Evolutionary conservation across 2,329 filamentous ascomycete genomes (phyloP), one percentile per base, ranked within the genome.

Genomic region (Fusarium solani-melongenae): DNA sequence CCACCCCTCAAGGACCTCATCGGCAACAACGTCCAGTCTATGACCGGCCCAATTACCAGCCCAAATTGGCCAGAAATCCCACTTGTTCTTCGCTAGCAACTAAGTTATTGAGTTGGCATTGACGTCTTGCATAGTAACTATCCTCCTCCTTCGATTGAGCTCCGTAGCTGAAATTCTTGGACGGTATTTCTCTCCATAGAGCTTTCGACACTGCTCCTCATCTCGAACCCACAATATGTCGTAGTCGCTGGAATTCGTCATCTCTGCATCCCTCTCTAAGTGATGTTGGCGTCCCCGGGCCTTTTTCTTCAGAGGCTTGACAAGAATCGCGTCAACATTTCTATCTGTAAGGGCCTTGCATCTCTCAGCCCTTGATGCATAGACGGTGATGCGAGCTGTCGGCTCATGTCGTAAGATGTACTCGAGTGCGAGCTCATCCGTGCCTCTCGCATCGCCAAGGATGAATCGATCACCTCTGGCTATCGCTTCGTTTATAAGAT

Each of bases 11-110:
- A 46, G 14, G 4, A 22, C 14, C 2, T 10, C 5, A 7, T 66
- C 41, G 2, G 29, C 10, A 5, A 73, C 61, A 12, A 68, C 31
- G 4, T 73, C 71, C 8, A 73, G 14, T 4, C 51, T 58, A 11
- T 70, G 61, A 0, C 60, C 55, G 2, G 70, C 67, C 71, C 71
- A 73, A 2, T 41, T 44, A 1, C 64, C 70, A 0, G 12, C 22
- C 51, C 39, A 71, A 0, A 73, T 73, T 0, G 44, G 61, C 46
- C 63, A 56, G 20, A 70, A 68, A 36, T 31, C 15, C 38, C 12
- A 33, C 53, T 51, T 20, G 39, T 17, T 7, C 17, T 34, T n/a
- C 31, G 20, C 8, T 15, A 56, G 8, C 8, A 56, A 17, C 31
- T 22, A 17, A 8, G 11, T 6, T 11, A 15, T 36, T 11, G 8